phyloP scores from a whole-genome alignment of 1,139 yeast genomes.

The Saccharomycopsis crataegensis region DNA sequence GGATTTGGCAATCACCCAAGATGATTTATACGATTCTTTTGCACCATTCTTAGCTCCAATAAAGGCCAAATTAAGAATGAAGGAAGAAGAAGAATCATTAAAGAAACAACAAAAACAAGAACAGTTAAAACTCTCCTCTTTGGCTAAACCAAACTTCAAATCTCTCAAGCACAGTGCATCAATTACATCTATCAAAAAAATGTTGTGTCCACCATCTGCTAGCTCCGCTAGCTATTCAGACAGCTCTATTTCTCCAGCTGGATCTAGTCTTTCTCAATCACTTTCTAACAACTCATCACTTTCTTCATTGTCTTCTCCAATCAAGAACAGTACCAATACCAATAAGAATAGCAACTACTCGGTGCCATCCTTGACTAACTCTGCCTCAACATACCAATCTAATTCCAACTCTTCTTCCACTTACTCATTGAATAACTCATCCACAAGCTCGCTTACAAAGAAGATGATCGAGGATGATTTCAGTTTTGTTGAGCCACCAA shows the following conservation, averaged over 20 bases:
- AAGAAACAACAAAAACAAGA: slow-evolving; percentile 14
- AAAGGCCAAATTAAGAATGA: slow-evolving; percentile 37
- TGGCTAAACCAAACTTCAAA: slow-evolving; percentile 15
- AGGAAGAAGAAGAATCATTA: slow-evolving; percentile 22
- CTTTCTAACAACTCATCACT: slow-evolving; percentile 15
- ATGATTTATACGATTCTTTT: slow-evolving; percentile 42
- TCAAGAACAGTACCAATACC: neutral
- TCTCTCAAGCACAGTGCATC: slow-evolving; percentile 16
- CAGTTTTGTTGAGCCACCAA: slow-evolving; percentile 20
- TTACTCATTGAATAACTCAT: slow-evolving; percentile 17
- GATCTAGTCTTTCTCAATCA: slow-evolving; percentile 6
- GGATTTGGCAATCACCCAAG: slow-evolving; percentile 53
- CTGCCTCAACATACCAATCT: slow-evolving; percentile 17
- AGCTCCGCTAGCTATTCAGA: slow-evolving; percentile 10
- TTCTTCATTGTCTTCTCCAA: slow-evolving; percentile 15
- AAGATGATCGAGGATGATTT: slow-evolving; percentile 19
- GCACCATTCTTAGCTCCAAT: slow-evolving; percentile 47
- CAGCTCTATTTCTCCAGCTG: slow-evolving; percentile 7
- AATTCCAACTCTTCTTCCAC: slow-evolving; percentile 10
- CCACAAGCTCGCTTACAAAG: slow-evolving; percentile 14
- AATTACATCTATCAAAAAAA: slow-evolving; percentile 13
- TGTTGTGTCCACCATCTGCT: slow-evolving; percentile 17
- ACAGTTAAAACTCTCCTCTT: slow-evolving; percentile 1
- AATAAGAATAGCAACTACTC: neutral
- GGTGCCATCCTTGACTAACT: slow-evolving; percentile 17